Conservation (phyloP, 805 yeast genomes). For the Pichia occidentalis region DNA sequence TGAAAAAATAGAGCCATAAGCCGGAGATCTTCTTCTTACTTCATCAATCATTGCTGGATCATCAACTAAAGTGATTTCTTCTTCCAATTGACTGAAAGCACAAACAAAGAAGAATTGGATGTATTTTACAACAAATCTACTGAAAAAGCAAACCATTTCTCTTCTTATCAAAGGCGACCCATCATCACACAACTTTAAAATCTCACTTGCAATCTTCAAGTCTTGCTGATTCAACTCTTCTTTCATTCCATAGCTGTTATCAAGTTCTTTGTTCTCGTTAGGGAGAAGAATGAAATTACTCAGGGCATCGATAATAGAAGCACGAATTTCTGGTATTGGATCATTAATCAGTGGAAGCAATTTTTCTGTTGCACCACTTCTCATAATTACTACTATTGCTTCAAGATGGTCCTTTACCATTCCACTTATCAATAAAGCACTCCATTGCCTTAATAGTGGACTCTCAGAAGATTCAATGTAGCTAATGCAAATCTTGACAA, state of each 20-base stretch:
- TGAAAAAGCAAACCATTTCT: constrained; percentile 72
- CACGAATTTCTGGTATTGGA: constrained; percentile 92
- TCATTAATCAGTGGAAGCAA: constrained; percentile 60
- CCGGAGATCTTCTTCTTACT: constrained; percentile 61
- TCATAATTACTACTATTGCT: constrained; percentile 63
- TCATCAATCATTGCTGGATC: constrained; percentile 56
- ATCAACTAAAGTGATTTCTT: constrained; percentile 63
- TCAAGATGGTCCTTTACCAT: constrained; percentile 67
- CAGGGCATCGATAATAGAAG: constrained; percentile 71
- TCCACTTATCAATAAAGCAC: constrained; percentile 70
- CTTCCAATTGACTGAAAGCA: constrained; percentile 79
- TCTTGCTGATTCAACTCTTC: constrained; percentile 60
- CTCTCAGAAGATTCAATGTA: constrained; percentile 70
- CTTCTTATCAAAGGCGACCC: constrained; percentile 86
- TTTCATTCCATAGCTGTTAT: constrained; percentile 21
- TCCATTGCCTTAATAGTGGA: constrained; percentile 90
- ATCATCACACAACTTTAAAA: constrained; percentile 67
- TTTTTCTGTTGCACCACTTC: constrained; percentile 54
- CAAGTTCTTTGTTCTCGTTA: constrained; percentile 33
- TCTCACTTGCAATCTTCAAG: constrained; percentile 58
- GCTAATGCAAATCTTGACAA: constrained; percentile 57
- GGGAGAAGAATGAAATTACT: constrained; percentile 52
- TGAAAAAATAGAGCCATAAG: constrained; percentile 80
- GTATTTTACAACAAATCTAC: constrained; percentile 65
- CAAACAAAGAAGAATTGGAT: constrained; percentile 73